Conservation (phyloP, 2,329 filamentous ascomycete species). For the Hypoxylon sp. region DNA sequence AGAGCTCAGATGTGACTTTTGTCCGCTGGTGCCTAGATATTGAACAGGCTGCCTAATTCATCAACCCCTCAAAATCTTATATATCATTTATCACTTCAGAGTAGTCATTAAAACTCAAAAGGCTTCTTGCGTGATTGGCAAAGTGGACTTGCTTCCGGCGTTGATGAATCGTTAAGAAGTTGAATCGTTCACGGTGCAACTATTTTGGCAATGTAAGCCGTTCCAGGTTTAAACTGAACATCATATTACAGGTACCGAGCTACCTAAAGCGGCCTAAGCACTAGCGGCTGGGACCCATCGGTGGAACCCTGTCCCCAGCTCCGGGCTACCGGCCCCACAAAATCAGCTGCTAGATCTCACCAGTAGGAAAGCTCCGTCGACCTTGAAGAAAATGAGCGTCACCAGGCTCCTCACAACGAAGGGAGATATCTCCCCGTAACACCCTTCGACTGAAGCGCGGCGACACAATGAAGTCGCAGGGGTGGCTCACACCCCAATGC, state of each 20-base stretch:
- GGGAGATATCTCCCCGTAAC: not conserved
- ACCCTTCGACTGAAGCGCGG: not conserved
- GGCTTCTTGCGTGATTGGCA: not conserved
- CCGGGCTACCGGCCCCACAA: slow-evolving; percentile 19
- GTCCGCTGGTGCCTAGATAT: too few species aligned
- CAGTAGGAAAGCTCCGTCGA: slow-evolving; percentile 32
- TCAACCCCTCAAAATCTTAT: not conserved
- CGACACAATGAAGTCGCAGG: slow-evolving; percentile 48
- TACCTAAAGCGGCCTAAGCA: slow-evolving; percentile 5
- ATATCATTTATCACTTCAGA: not conserved
- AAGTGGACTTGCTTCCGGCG: not conserved
- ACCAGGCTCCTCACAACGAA: slow-evolving; percentile 13
- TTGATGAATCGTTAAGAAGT: not conserved
- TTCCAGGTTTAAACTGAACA: not conserved
- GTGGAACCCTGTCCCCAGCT: slow-evolving; percentile 1
- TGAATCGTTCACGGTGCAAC: not conserved
- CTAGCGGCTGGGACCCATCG: not conserved
- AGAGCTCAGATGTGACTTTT: not conserved
- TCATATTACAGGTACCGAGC: slow-evolving; percentile 17
- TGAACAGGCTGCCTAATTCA: not conserved
- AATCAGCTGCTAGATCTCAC: slow-evolving; percentile 15
- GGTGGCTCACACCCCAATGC: slow-evolving; percentile 44
- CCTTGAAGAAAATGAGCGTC: slow-evolving; percentile 34
- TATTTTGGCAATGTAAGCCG: not conserved
- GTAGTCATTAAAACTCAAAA: not conserved